Base-by-base conservation (phyloP, 768 basidiomycete species). In the Cytidiella melzeri region DNA sequence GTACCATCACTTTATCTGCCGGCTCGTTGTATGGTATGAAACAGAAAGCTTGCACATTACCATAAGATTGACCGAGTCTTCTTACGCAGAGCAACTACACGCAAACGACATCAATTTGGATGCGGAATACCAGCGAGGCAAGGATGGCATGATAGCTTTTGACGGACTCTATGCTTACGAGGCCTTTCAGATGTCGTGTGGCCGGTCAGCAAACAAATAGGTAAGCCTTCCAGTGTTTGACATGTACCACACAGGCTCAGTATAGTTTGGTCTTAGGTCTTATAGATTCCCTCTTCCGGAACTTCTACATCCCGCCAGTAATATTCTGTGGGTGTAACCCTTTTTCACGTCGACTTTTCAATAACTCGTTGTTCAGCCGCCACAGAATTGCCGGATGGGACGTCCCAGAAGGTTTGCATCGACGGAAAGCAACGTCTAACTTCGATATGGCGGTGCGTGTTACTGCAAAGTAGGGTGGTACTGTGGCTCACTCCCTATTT, bases 381-480 rank as follows among this genome's bases (percentile, higher is more conserved):
- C 11, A 66, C 75, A 19, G 62, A 68, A 2, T 58, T 63, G 27
- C 76, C 81, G 0, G 85, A 89, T 56, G 87, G 87, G 0, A 67
- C 75, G 0, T 85, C 87, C 58, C 72, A 67, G 3, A 79, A 78
- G 56, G 80, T 78, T 1, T 87, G 84, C 57, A 85, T 87, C 6
- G 87, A 89, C 57, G 89, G 89, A 15, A 92, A 92, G 59, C 89
- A 92, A 61, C 69, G 89, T 21, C 62, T 89, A 41, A 89, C 86
- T 0, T 87, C 85, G 0, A 83, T 92, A 41, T 72, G 80, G 41
- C 69, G 76, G 85, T 84, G 55, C 13, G 80, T 65, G 18, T 1
- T 1, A 5, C 19, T 3, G 21, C 5, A 15, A 38, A 25, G 41
- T 19, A n/a, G n/a, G n/a, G n/a, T n/a, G n/a, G n/a, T n/a, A n/a